Percentiles rank a stretch among this genome's conserved stretches.
phyloP scores from a whole-genome alignment of 768 basidiomycete genomes.

The Lyophyllum shimeji region DNA sequence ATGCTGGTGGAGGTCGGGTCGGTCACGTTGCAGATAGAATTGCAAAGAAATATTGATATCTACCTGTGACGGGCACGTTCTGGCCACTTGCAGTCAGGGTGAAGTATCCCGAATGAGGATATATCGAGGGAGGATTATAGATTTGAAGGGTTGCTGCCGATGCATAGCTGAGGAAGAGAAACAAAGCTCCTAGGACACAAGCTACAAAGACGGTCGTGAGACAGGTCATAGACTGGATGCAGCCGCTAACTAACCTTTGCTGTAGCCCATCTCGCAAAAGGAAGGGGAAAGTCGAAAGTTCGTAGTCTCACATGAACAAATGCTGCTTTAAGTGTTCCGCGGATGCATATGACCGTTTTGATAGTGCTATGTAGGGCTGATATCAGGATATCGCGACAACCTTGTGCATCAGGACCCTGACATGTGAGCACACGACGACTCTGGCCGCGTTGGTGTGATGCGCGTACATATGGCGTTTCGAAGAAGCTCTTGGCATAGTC shows the following conservation, averaged over 20 bases:
- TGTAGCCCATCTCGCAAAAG: not conserved
- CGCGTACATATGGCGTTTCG: too few species aligned
- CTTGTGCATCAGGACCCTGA: too few species aligned
- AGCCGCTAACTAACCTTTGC: not conserved
- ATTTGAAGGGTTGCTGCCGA: not conserved
- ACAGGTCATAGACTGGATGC: not conserved
- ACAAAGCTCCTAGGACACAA: not conserved
- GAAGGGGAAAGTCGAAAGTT: too few species aligned
- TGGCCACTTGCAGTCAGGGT: not conserved
- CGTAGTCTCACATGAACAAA: too few species aligned
- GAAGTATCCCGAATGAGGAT: conserved; percentile 1
- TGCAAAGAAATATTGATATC: not conserved
- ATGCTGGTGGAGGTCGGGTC: not conserved
- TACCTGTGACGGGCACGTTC: not conserved
- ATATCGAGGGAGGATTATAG: not conserved
- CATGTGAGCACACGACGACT: too few species aligned
- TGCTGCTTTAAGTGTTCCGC: too few species aligned
- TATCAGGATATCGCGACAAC: too few species aligned
- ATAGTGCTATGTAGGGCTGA: too few species aligned
- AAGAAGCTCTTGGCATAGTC: too few species aligned
- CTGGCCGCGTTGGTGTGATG: too few species aligned
- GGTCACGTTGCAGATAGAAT: not conserved
- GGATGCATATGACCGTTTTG: too few species aligned
- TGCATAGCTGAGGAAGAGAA: not conserved
- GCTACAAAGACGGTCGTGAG: not conserved